Evolutionary conservation across 1,284 basidiomycete genomes (phyloP), one percentile per base, ranked within the genome.

Genomic region (Ustilago hordei): DNA sequence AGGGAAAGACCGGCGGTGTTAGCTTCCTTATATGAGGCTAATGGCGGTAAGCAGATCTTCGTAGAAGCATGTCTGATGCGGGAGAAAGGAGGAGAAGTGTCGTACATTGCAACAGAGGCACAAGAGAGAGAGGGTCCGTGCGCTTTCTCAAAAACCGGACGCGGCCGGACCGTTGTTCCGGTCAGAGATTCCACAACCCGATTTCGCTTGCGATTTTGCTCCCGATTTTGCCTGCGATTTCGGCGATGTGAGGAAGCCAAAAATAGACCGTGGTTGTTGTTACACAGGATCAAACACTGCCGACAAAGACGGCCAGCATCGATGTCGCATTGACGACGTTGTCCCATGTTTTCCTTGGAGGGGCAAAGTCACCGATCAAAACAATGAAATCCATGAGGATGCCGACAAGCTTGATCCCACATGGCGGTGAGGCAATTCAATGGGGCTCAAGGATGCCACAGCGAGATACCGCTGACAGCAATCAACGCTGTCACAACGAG

Each of bases 81-180:
- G 41, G 9, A 4, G 41, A 17, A 17, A 15, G 8, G 17, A 17
- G 15, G n/a, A 48, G 23, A 48, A 23, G 23, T 28, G 23, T 28
- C 23, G 23, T 28, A 28, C 23, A 28, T 28, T 28, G 23, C 23
- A 28, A 28, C 23, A 28, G 23, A 28, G 23, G 23, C 23, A 17
- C n/a, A 19, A 15, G 43, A 19, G n/a, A 19, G 43, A 19, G 11
- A 45, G 19, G 19, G 43, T 45, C 43, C 11, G 43, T 45, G 43
- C 43, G 43, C 43, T 43, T 7, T 15, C 6, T 15, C 13, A 6
- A 19, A 45, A 45, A 45, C 19, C 43, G n/a, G 43, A 45, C 19
- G 43, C n/a, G 39, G n/a, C 65, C 65, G 65, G 65, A 61, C 65
- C 65, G 65, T 28, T 31, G 31, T 55, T 62, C 55, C 65, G 65